These are phyloP conservation scores for Tylopilus cervinicoccineus DNA, from an alignment of 768 basidiomycete species.

Conservation along the genomic window DNA sequence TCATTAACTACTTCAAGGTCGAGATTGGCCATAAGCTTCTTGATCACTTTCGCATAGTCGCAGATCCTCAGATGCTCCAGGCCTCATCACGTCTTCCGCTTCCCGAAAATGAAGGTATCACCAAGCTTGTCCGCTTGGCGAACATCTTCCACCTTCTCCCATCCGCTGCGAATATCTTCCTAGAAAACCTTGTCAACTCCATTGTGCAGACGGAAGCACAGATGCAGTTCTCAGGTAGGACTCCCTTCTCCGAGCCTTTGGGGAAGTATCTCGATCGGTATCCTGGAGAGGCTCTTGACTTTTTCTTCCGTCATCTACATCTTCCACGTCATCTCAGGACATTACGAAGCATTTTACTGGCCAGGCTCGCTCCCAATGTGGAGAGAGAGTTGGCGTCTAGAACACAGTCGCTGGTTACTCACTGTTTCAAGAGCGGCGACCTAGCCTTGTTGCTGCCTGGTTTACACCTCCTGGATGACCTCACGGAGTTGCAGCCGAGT, in stretches of 20 bases:
- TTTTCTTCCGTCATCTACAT: slow-evolving; percentile 76
- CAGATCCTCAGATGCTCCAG: slow-evolving; percentile 81
- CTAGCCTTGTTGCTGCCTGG: slow-evolving; percentile 57
- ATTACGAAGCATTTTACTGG: slow-evolving; percentile 76
- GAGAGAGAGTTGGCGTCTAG: slow-evolving; percentile 63
- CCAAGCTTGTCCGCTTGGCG: slow-evolving; percentile 89
- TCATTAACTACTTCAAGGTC: slow-evolving; percentile 99
- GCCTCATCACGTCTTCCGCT: slow-evolving; percentile 77
- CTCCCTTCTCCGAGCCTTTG: slow-evolving; percentile 90
- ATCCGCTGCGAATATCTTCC: slow-evolving; percentile 87
- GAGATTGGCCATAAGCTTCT: slow-evolving; percentile 97
- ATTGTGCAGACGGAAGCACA: slow-evolving; percentile 90
- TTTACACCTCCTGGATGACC: slow-evolving; percentile 72
- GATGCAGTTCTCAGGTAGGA: slow-evolving; percentile 85
- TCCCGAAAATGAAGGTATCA: slow-evolving; percentile 86
- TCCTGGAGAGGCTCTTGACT: slow-evolving; percentile 77
- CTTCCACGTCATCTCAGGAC: slow-evolving; percentile 80
- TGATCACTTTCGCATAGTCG: slow-evolving; percentile 92
- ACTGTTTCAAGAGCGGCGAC: slow-evolving; percentile 50
- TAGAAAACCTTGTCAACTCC: slow-evolving; percentile 80
- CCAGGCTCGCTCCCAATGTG: slow-evolving; percentile 71
- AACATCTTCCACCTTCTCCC: slow-evolving; percentile 98
- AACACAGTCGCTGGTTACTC: slow-evolving; percentile 48
- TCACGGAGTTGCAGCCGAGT: slow-evolving; percentile 57
- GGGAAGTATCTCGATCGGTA: slow-evolving; percentile 91